Conservation (phyloP, 805 yeast species). For the Scheffersomyces spartinae region DNA sequence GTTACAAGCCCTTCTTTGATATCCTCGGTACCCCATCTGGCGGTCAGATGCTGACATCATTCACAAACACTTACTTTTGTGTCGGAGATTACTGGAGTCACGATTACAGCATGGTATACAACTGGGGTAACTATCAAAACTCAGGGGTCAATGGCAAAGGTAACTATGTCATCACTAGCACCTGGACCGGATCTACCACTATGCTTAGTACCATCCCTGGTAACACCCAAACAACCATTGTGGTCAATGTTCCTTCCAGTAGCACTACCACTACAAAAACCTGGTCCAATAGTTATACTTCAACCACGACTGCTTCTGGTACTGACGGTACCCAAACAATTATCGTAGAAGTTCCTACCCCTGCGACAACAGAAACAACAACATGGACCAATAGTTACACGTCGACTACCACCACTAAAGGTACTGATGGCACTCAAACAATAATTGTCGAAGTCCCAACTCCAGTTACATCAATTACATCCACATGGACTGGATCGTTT, state of each 20-base stretch:
- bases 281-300: too few relatives aligned
- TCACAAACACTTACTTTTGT: slow-evolving; percentile 8
- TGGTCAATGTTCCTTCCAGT: slow-evolving; percentile 6
- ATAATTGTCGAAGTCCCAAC: slow-evolving; percentile 12
- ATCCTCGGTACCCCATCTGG: slow-evolving; percentile 2
- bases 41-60: neutral
- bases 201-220: slow-evolving; percentile 2
- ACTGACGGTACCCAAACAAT: too few relatives aligned
- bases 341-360: too few relatives aligned
- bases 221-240: slow-evolving; percentile 4
- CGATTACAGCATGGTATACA: too few relatives aligned
- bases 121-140: neutral
- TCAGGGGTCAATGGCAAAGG: neutral
- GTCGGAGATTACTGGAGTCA: too few relatives aligned
- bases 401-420: slow-evolving; percentile 5
- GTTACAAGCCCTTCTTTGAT: slow-evolving; percentile 14
- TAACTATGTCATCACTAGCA: slow-evolving; percentile 6
- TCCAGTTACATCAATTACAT: slow-evolving; percentile 6
- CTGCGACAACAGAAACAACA: slow-evolving; percentile 3
- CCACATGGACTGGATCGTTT: slow-evolving; percentile 8
- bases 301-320: too few relatives aligned
- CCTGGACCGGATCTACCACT: slow-evolving; percentile 4
- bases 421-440: slow-evolving; percentile 10
- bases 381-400: slow-evolving; percentile 5
- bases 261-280: slow-evolving; percentile 6